Conservation (phyloP, 2,329 filamentous ascomycete genomes). For the Diaporthe humulicola region DNA sequence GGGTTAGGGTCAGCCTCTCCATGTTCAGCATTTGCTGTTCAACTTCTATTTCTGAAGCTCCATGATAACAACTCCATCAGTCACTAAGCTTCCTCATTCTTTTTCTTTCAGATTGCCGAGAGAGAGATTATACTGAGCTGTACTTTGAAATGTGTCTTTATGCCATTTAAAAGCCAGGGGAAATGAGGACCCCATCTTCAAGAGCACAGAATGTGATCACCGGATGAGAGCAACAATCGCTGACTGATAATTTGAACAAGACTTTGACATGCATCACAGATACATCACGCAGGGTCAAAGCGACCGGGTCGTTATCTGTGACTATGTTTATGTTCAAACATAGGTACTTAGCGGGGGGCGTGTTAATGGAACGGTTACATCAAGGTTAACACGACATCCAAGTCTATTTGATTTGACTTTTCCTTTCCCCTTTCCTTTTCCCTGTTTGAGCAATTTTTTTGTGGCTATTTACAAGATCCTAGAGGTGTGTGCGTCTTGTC, state of each 20-base stretch:
- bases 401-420: not conserved
- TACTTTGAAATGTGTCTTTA: not conserved
- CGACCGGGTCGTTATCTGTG: not conserved
- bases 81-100: not conserved
- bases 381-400: not conserved
- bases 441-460: not conserved
- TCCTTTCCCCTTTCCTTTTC: not conserved
- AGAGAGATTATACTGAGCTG: not conserved
- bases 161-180: not conserved
- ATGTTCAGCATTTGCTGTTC: too few species aligned
- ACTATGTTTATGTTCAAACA: not conserved
- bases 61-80: not conserved
- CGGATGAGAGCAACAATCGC: not conserved
- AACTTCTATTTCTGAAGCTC: not conserved
- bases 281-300: not conserved
- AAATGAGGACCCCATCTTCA: not conserved
- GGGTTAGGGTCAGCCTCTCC: constrained; percentile 26
- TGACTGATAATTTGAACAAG: not conserved
- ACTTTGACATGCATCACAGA: not conserved
- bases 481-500: too few species aligned
- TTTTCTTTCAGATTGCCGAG: not conserved
- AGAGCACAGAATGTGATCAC: not conserved
- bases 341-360: not conserved
- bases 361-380: not conserved
- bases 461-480: not conserved